Evolutionary conservation across 345 rosid species (phyloP).

Genomic region (Noccaea bulbosa): DNA sequence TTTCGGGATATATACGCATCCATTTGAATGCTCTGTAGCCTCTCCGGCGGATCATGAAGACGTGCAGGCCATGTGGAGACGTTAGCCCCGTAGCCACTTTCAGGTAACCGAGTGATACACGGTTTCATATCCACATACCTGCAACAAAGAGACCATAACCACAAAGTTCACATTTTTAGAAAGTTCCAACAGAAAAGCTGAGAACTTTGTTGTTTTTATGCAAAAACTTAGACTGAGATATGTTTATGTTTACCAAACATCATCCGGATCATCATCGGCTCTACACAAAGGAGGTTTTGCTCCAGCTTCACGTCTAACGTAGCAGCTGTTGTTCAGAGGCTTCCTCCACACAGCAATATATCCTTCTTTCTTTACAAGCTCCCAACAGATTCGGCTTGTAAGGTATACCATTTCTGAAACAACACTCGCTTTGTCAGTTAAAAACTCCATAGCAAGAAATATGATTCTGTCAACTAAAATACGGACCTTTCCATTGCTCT

Average conservation of each 20-base stretch:
- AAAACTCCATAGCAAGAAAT: constrained; percentile 10
- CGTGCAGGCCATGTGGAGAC: constrained; percentile 67
- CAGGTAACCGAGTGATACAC: constrained; percentile 58
- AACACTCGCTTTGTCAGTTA: background rate
- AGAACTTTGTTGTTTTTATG: too few relatives aligned
- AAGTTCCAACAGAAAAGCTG: constrained; percentile 2
- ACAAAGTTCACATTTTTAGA: constrained; percentile 2
- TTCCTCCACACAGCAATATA: constrained; percentile 65
- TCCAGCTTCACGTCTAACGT: constrained; percentile 49
- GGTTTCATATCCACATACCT: constrained; percentile 62
- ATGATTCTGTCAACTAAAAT: background rate
- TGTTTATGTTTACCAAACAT: constrained; percentile 58
- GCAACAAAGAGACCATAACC: constrained; percentile 35
- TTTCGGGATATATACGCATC: constrained; percentile 63
- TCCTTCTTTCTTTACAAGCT: constrained; percentile 62
- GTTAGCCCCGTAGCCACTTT: constrained; percentile 60
- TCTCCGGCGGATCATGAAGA: constrained; percentile 61
- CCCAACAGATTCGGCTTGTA: constrained; percentile 60
- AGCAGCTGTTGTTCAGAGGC: constrained; percentile 66
- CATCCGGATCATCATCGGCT: constrained; percentile 56
- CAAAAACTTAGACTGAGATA: too few relatives aligned
- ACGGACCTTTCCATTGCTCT: constrained; percentile 63
- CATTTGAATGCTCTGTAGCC: constrained; percentile 65
- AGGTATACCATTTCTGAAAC: constrained; percentile 62
- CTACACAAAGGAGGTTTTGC: constrained; percentile 57